phyloP scores from a whole-genome alignment of 2,329 filamentous ascomycete genomes.

The Neopestalotiopsis rosae region DNA sequence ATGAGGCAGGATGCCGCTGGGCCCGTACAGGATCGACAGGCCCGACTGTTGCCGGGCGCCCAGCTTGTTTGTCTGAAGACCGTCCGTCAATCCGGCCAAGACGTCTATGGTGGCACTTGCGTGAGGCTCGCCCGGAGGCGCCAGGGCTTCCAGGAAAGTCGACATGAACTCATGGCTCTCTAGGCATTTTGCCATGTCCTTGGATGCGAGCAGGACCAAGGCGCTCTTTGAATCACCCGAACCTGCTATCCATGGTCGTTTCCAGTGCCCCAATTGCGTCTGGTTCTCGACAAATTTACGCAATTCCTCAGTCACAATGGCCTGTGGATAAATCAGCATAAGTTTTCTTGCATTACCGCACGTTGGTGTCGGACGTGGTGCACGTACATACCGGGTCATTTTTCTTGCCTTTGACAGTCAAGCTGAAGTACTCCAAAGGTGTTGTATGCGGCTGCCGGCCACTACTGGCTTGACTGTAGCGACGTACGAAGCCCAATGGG shows the following conservation, averaged over 20 bases:
- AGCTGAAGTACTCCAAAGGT: constrained; percentile 1
- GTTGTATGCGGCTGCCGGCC: background rate
- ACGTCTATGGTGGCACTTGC: constrained; percentile 39
- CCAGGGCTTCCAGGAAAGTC: constrained; percentile 33
- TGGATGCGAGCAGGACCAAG: constrained; percentile 56
- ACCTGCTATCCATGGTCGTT: background rate
- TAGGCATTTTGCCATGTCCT: constrained; percentile 52
- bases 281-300: background rate
- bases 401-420: constrained; percentile 2
- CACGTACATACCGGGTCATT: constrained; percentile 6
- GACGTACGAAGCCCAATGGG: background rate
- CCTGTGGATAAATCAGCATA: background rate
- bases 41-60: constrained; percentile 43
- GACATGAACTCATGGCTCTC: constrained; percentile 49
- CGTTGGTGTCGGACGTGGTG: background rate
- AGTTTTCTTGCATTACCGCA: too few relatives aligned
- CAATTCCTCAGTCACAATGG: background rate
- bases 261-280: background rate
- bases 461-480: constrained; percentile 4
- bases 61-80: constrained; percentile 46
- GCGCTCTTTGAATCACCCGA: background rate
- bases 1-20: constrained; percentile 47
- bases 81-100: constrained; percentile 62
- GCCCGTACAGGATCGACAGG: constrained; percentile 58
- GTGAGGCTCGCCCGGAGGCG: constrained; percentile 21